These are phyloP conservation scores for Picochlorum sp. DNA, from an alignment of 139 green algal genomes.

Conservation along the genomic window DNA sequence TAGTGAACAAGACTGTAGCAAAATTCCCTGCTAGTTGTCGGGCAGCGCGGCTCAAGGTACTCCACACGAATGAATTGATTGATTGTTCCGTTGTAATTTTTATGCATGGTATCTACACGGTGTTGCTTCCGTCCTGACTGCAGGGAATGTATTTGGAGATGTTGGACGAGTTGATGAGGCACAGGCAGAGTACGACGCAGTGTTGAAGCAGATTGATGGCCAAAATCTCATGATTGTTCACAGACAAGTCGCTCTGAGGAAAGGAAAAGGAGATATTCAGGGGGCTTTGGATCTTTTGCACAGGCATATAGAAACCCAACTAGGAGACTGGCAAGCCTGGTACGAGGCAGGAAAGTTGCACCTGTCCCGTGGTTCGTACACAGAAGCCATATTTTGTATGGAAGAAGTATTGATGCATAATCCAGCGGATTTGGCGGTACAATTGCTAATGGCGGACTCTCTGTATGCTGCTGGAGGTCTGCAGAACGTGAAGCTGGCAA, in stretches of 20 bases:
- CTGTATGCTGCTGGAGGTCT: slow-evolving; percentile 61
- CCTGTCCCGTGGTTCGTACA: slow-evolving; percentile 55
- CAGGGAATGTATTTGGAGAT: slow-evolving; percentile 58
- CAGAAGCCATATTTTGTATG: slow-evolving; percentile 74
- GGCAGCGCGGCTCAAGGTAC: slow-evolving; percentile 47
- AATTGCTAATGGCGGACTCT: slow-evolving; percentile 63
- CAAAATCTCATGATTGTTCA: slow-evolving; percentile 53
- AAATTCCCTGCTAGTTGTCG: slow-evolving; percentile 60
- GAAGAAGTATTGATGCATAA: slow-evolving; percentile 77
- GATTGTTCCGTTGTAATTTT: neutral
- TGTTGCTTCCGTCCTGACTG: neutral
- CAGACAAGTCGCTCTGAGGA: slow-evolving; percentile 51
- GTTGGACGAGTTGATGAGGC: slow-evolving; percentile 29
- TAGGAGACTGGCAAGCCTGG: slow-evolving; percentile 66
- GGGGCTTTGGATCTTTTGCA: slow-evolving; percentile 49
- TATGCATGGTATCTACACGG: neutral
- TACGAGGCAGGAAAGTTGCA: slow-evolving; percentile 77
- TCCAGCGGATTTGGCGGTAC: slow-evolving; percentile 34
- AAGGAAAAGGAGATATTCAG: slow-evolving; percentile 37
- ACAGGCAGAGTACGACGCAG: slow-evolving; percentile 44
- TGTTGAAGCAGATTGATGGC: slow-evolving; percentile 39
- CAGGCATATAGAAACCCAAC: slow-evolving; percentile 55
- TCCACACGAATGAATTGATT: neutral
- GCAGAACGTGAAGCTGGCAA: slow-evolving; percentile 36
- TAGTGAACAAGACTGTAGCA: slow-evolving; percentile 46